Evolutionary conservation across 768 basidiomycete genomes (phyloP), one percentile per base, ranked within the genome.

Genomic region (Trametes coccinea): DNA sequence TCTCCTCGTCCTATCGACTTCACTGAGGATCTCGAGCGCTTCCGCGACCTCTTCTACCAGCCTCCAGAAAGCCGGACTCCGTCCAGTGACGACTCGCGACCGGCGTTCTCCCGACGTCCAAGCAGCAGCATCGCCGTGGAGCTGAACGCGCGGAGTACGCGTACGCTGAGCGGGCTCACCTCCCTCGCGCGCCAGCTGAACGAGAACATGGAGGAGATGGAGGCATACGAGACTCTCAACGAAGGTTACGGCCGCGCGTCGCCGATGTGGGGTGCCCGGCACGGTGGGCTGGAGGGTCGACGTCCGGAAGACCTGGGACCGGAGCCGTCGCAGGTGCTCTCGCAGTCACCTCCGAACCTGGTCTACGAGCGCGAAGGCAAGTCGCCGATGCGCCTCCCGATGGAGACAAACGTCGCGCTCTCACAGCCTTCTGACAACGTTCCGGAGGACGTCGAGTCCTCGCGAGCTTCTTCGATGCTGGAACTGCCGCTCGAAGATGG

Each of bases 21-120:
- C 58, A 79, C 82, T 0, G 86, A 87, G 58, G 88, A 91, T 64
- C 77, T 91, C 6, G 87, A 89, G n/a, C 79, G 82, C 10, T 92
- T 88, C 76, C 83, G 82, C 40, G 87, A 91, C 67, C 76, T 92
- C 7, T 92, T 92, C 73, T 91, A 88, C 70, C 78, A 76, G 44
- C 87, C 87, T 3, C 63, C 66, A 1, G 62, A 59, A 52, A 61
- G 56, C 48, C 34, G 56, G 34, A 60, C 56, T 39, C 55, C 62
- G 2, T 59, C 59, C 7, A 56, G 48, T 0, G 66, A 56, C 4
- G 14, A 16, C 43, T 57, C 53, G 43, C 58, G 71, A 59, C 63
- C 65, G 13, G n/a, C 59, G 13, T 31, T 66, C 39, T 63, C 70
- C 1, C 69, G 69, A 17, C 65, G 67, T 9, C 61, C 65, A 10